Evolutionary conservation across 1,284 basidiomycete genomes (phyloP).

Genomic region (Serendipita sp.): DNA sequence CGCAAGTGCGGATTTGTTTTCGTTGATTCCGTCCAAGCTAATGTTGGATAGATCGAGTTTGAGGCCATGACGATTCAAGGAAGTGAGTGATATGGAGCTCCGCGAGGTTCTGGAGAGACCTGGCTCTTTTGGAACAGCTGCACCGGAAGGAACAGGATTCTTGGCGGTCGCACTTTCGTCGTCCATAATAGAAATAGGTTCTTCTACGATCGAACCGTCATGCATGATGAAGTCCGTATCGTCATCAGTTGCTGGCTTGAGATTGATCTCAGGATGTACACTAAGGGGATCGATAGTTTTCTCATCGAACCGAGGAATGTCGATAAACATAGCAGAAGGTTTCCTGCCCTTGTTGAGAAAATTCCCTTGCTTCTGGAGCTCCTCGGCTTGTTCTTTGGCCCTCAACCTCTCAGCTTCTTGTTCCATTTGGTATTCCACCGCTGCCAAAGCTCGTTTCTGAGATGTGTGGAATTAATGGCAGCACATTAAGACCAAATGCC

Average conservation of each 20-base stretch:
- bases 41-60: neutral
- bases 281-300: neutral
- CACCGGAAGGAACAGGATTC: neutral
- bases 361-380: neutral
- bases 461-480: neutral
- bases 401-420: neutral
- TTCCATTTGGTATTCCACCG: slow-evolving; percentile 4
- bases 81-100: slow-evolving; percentile 1
- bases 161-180: neutral
- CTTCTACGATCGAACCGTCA: neutral
- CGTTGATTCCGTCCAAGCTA: neutral
- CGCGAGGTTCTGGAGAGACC: neutral
- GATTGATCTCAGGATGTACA: slow-evolving; percentile 1
- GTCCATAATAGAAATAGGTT: neutral
- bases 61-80: slow-evolving; percentile 2
- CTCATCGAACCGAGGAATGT: slow-evolving; percentile 6
- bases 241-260: neutral
- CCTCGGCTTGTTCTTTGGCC: neutral
- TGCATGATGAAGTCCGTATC: neutral
- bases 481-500: neutral
- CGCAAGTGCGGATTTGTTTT: slow-evolving; percentile 1
- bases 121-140: neutral
- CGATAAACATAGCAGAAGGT: neutral
- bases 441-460: neutral
- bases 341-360: neutral